phyloP scores from a whole-genome alignment of 176 grass and related monocot species.

The Eleusine indica region DNA sequence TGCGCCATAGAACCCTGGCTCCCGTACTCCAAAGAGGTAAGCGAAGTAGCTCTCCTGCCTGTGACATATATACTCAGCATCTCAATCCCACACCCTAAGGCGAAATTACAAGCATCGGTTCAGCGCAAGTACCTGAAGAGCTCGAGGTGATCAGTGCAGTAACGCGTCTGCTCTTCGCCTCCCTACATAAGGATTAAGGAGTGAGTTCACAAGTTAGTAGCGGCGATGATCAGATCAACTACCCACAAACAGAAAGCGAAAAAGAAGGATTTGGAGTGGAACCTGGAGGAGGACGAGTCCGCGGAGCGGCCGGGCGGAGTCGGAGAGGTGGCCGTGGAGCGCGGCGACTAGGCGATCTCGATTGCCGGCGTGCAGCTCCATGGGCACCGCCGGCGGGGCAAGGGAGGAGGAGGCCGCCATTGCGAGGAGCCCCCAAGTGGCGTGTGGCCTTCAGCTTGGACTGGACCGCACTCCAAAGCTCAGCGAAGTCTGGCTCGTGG shows the following conservation, averaged over 20 bases:
- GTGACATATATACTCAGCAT: constrained; percentile 10
- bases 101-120: background rate
- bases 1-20: constrained; percentile 81
- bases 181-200: constrained; percentile 36
- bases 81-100: background rate
- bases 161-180: constrained; percentile 70
- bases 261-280: too few relatives aligned
- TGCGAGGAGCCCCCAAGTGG: background rate
- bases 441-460: background rate
- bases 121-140: constrained; percentile 61
- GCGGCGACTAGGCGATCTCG: constrained; percentile 63
- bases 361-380: constrained; percentile 84
- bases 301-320: constrained; percentile 44
- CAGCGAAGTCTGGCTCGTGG: background rate
- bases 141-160: constrained; percentile 81
- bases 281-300: constrained; percentile 81
- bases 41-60: constrained; percentile 99
- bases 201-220: background rate
- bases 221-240: background rate
- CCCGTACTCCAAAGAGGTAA: constrained; percentile 80
- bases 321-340: constrained; percentile 60
- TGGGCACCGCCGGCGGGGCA: constrained; percentile 62
- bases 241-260: background rate
- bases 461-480: constrained; percentile 31
- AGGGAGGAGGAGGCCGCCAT: constrained; percentile 57